These are phyloP conservation scores for Coniochaeta sp. DNA, from an alignment of 2,329 filamentous ascomycete species.

Conservation along the genomic window DNA sequence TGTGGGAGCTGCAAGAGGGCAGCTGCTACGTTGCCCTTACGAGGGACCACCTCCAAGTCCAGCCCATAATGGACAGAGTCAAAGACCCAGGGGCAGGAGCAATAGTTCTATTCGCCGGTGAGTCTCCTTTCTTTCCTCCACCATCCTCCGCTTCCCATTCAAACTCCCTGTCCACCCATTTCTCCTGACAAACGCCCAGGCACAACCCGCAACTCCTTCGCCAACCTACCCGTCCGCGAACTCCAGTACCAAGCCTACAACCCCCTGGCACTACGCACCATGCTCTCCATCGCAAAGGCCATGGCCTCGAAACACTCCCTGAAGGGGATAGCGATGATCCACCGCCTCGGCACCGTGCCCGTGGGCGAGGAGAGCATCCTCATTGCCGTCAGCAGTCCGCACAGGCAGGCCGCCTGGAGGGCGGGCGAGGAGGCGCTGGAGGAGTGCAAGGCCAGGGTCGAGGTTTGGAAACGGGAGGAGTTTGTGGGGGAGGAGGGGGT, in stretches of 20 bases:
- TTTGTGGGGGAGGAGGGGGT: conserved; percentile 72
- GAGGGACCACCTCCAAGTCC: conserved; percentile 49
- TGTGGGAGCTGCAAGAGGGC: conserved; percentile 37
- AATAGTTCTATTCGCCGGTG: conserved; percentile 70
- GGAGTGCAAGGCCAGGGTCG: conserved; percentile 75
- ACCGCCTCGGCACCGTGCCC: conserved; percentile 78
- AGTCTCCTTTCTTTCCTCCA: too few relatives aligned
- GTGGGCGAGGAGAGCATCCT: conserved; percentile 91
- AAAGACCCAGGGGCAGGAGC: conserved; percentile 68
- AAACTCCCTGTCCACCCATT: too few relatives aligned
- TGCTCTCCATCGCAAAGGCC: conserved; percentile 55
- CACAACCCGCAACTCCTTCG: conserved; percentile 72
- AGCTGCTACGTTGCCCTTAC: conserved; percentile 64
- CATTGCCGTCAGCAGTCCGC: conserved; percentile 77
- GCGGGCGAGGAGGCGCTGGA: conserved; percentile 88
- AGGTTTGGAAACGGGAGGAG: conserved; percentile 92
- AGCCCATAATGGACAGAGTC: conserved; percentile 56
- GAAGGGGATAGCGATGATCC: conserved; percentile 69
- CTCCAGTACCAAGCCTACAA: conserved; percentile 71
- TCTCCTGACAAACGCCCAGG: conserved; percentile 34
- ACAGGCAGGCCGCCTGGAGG: conserved; percentile 77
- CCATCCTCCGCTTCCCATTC: too few relatives aligned
- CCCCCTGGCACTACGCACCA: conserved; percentile 61
- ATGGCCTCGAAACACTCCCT: conserved; percentile 57
- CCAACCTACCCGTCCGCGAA: conserved; percentile 61